Base-by-base conservation (phyloP, 2,329 filamentous ascomycete species). In the Neofusicoccum parvum region DNA sequence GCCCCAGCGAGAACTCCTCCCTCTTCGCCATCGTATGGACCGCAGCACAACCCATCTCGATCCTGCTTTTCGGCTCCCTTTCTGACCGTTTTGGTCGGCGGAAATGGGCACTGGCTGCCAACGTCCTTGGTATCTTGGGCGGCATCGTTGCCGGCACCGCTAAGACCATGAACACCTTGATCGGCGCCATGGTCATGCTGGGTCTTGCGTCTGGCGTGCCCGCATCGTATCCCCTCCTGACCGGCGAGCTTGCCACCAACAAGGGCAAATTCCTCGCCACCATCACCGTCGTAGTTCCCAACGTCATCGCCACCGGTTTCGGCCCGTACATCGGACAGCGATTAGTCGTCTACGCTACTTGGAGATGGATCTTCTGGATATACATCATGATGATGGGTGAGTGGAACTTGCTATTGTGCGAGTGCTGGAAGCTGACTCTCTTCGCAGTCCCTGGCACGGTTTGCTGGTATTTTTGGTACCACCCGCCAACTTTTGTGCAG, bases 341-440 rank as follows among this genome's bases (percentile, higher is more conserved):
- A 4, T 68, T 76, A 2, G 72, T 75, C 34, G 64, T 66, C 84
- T 83, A 82, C 73, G 65, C 67, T 4, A 68, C 63, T 7, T 69
- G 68, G 68, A 64, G 83, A 46, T 83, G 82, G 80, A 79, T 74
- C 65, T 86, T 81, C 70, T 84, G 81, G 68, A 70, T 85, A 4
- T 80, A 79, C 65, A 80, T 81, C 68, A 80, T 83, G 34, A 67
- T 70, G 17, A 69, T 69, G 66, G 67, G 66, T 65, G 71, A 75
- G 74, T 60, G 62, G 66, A 2, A 64, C 51, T 3, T 64, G 66
- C 32, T 64, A 68, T n/a, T 71, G 69, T 68, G 46, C 64, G 20
- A 72, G n/a, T 7, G 3, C 27, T n/a, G 0, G 17, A 32, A 3
- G 14, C 48, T 51, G 27, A 51, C 48, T 36, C 69, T 9, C 62